These are phyloP conservation scores for Leptographium radiaticola DNA, from an alignment of 2,329 filamentous ascomycete species.

Conservation along the genomic window DNA sequence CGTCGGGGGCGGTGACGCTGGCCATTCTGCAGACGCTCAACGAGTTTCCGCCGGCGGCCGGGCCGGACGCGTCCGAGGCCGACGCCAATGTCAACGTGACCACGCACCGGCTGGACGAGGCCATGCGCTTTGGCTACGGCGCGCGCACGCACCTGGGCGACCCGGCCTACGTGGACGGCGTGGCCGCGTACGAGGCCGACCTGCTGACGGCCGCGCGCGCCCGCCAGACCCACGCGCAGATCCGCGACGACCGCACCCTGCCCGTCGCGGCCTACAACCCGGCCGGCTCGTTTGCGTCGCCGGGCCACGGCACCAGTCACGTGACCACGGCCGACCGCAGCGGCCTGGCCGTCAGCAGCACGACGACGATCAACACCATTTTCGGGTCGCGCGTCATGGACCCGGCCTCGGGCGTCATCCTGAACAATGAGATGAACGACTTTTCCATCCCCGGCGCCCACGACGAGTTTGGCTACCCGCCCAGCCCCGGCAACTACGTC, in stretches of 20 bases:
- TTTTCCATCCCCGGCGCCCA: constrained; percentile 69
- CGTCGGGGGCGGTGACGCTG: constrained; percentile 63
- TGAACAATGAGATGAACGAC: constrained; percentile 63
- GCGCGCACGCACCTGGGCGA: constrained; percentile 70
- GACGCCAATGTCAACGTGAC: constrained; percentile 44
- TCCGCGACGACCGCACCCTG: constrained; percentile 59
- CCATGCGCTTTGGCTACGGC: constrained; percentile 81
- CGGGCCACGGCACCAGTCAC: constrained; percentile 55
- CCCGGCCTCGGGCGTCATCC: constrained; percentile 69
- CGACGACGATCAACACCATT: constrained; percentile 76
- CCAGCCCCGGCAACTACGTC: constrained; percentile 70
- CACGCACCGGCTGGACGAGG: constrained; percentile 74
- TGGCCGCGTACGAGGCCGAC: constrained; percentile 48
- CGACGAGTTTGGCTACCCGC: constrained; percentile 79
- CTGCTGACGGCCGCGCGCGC: constrained; percentile 55
- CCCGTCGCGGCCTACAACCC: constrained; percentile 66
- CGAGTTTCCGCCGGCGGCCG: constrained; percentile 52
- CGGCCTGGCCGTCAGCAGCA: constrained; percentile 68
- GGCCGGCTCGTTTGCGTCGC: constrained; percentile 4
- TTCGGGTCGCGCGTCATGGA: constrained; percentile 74
- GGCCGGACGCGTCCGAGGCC: not conserved
- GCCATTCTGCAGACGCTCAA: constrained; percentile 73
- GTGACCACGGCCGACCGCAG: constrained; percentile 57
- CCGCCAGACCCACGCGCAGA: constrained; percentile 46
- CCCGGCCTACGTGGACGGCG: constrained; percentile 55